Conservation (phyloP, 75 land plant genomes). For the Azolla pinnata region DNA sequence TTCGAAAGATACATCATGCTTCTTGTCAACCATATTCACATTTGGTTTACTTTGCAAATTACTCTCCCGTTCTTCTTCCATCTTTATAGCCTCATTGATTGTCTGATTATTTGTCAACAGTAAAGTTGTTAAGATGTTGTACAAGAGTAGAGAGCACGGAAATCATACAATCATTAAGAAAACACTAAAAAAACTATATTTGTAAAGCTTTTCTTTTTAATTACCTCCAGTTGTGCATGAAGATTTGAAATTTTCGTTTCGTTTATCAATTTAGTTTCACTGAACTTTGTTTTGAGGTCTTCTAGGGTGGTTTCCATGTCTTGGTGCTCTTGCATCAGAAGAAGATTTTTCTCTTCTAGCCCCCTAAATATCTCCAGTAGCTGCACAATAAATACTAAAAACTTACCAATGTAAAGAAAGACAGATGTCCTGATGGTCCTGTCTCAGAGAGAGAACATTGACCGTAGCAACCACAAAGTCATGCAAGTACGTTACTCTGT, state of each 20-base stretch:
- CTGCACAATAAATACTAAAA: conserved; percentile 5
- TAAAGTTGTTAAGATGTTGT: too few species aligned
- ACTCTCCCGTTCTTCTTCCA: conserved; percentile 19
- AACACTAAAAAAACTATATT: too few species aligned
- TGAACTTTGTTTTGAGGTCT: conserved; percentile 15
- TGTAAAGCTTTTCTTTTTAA: too few species aligned
- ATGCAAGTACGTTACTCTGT: too few species aligned
- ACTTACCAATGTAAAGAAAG: too few species aligned
- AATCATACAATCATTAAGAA: too few species aligned
- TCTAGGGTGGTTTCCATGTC: conserved; percentile 20
- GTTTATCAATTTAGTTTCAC: conserved; percentile 12
- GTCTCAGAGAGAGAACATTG: too few species aligned
- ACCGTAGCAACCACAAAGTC: too few species aligned
- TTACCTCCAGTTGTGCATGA: conserved; percentile 16
- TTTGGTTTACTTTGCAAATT: conserved; percentile 18
- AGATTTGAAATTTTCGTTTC: conserved; percentile 20
- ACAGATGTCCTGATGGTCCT: too few species aligned
- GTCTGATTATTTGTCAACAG: conserved; percentile 12
- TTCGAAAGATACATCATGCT: conserved; percentile 26
- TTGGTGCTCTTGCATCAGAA: conserved; percentile 28
- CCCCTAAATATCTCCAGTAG: conserved; percentile 25
- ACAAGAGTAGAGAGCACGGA: too few species aligned
- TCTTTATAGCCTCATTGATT: conserved; percentile 9
- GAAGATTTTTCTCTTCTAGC: conserved; percentile 25
- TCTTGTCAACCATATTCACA: conserved; percentile 20